Conservation (phyloP, 2,329 filamentous ascomycete genomes). For the Arthroderma sp. region DNA sequence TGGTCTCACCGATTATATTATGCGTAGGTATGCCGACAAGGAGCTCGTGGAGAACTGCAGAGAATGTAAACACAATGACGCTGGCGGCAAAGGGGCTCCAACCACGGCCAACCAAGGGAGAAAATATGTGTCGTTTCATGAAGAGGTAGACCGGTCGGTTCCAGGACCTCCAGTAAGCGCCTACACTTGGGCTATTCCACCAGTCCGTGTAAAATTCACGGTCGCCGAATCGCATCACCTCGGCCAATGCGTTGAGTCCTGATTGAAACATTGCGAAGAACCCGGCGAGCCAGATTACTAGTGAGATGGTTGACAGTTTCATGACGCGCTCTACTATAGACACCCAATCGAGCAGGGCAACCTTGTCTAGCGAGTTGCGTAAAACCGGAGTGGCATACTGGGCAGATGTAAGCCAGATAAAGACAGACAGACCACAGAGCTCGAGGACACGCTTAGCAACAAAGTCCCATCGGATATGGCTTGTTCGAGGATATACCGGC, state of each 20-base stretch:
- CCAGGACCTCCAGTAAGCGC: conserved; percentile 89
- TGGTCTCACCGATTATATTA: conserved; percentile 62
- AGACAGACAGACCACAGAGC: conserved; percentile 61
- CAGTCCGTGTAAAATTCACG: conserved; percentile 92
- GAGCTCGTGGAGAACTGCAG: conserved; percentile 79
- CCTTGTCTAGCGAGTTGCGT: conserved; percentile 77
- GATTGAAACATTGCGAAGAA: conserved; percentile 97
- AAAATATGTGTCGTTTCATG: conserved; percentile 89
- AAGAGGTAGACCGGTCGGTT: conserved; percentile 96
- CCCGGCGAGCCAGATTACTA: conserved; percentile 92
- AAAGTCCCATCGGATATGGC: conserved; percentile 72
- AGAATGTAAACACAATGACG: conserved; percentile 73
- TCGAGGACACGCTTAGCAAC: conserved; percentile 73
- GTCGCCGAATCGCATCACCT: conserved; percentile 81
- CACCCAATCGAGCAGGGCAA: conserved; percentile 63
- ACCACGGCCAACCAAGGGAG: conserved; percentile 72
- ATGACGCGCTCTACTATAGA: conserved; percentile 80
- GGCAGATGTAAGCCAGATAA: conserved; percentile 89
- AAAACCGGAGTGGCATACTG: conserved; percentile 89
- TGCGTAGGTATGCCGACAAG: conserved; percentile 91
- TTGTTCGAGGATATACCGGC: conserved; percentile 81
- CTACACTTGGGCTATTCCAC: conserved; percentile 87
- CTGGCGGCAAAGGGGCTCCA: conserved; percentile 60
- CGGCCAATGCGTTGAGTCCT: conserved; percentile 77
- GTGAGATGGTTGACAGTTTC: conserved; percentile 88